These are phyloP conservation scores for Penicillium nordicum DNA, from an alignment of 2,329 filamentous ascomycete species.

Conservation along the genomic window DNA sequence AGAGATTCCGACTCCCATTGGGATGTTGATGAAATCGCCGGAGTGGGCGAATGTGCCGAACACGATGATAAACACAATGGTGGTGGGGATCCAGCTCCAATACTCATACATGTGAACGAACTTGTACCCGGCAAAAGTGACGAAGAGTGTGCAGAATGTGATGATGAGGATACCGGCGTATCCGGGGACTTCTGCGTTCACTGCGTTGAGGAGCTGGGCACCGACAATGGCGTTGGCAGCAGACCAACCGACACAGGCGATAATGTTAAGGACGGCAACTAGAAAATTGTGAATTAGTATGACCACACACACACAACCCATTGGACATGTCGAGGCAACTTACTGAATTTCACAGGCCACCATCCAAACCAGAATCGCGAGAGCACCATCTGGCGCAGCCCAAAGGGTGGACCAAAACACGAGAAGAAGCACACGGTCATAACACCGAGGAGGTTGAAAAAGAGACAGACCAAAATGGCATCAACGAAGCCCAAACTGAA, in stretches of 20 bases:
- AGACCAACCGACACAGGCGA: slow-evolving; percentile 72
- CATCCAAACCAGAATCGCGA: slow-evolving; percentile 74
- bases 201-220: slow-evolving; percentile 70
- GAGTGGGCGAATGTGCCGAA: slow-evolving; percentile 66
- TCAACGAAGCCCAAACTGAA: slow-evolving; percentile 72
- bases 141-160: slow-evolving; percentile 61
- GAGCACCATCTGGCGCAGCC: slow-evolving; percentile 76
- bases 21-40: slow-evolving; percentile 60
- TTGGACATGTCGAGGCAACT: slow-evolving; percentile 19
- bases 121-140: slow-evolving; percentile 73
- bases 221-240: slow-evolving; percentile 77
- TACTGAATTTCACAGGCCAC: slow-evolving; percentile 65
- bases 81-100: slow-evolving; percentile 69
- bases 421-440: slow-evolving; percentile 73
- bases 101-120: slow-evolving; percentile 74
- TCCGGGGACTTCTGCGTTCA: slow-evolving; percentile 67
- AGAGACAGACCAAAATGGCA: slow-evolving; percentile 66
- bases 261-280: slow-evolving; percentile 67
- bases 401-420: slow-evolving; percentile 70
- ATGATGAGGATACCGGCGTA: slow-evolving; percentile 74
- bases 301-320: neutral
- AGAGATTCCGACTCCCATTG: slow-evolving; percentile 56
- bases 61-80: slow-evolving; percentile 70
- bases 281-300: slow-evolving; percentile 9
- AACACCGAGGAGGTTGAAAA: slow-evolving; percentile 72